These are phyloP conservation scores for Aciculosporium take DNA, from an alignment of 2,329 filamentous ascomycete genomes.

Conservation along the genomic window DNA sequence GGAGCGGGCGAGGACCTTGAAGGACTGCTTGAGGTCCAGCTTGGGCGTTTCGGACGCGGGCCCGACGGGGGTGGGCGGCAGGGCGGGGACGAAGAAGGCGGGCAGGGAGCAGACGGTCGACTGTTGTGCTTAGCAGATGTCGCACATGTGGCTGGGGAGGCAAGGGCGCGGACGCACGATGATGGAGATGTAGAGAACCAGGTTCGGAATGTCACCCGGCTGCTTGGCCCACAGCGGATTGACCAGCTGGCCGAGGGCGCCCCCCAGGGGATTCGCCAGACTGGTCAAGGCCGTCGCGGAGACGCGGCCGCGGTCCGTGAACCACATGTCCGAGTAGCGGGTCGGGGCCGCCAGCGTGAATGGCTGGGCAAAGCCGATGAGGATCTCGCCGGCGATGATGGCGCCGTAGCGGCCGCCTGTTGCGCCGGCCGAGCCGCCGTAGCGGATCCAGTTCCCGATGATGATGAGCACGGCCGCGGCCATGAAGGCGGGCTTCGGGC, in stretches of 20 bases:
- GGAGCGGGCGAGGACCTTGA: conserved; percentile 38
- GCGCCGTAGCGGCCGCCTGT: conserved; percentile 52
- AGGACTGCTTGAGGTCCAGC: conserved; percentile 33
- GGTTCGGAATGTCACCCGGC: conserved; percentile 53
- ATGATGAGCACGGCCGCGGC: conserved; percentile 59
- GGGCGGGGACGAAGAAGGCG: conserved; percentile 64
- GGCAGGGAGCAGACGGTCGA: conserved; percentile 45
- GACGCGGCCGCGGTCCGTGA: conserved; percentile 69
- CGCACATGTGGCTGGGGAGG: background rate
- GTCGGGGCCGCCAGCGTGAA: conserved; percentile 86
- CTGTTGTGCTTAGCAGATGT: conserved; percentile 10
- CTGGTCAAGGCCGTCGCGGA: conserved; percentile 75
- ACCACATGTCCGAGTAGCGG: conserved; percentile 88
- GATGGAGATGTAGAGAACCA: conserved; percentile 74
- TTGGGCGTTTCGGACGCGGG: conserved; percentile 50
- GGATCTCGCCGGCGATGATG: conserved; percentile 81
- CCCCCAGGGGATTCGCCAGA: conserved; percentile 80
- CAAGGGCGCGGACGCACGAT: conserved; percentile 42
- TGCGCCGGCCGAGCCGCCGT: conserved; percentile 48
- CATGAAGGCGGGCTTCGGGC: conserved; percentile 66
- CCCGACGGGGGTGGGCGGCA: conserved; percentile 64
- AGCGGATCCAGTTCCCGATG: conserved; percentile 82
- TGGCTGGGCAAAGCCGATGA: conserved; percentile 79
- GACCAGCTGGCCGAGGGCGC: conserved; percentile 75
- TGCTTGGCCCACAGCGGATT: conserved; percentile 60